Evolutionary conservation across 202 grass and related monocot genomes (phyloP).

Genomic region (Schoenoplectus triqueter): DNA sequence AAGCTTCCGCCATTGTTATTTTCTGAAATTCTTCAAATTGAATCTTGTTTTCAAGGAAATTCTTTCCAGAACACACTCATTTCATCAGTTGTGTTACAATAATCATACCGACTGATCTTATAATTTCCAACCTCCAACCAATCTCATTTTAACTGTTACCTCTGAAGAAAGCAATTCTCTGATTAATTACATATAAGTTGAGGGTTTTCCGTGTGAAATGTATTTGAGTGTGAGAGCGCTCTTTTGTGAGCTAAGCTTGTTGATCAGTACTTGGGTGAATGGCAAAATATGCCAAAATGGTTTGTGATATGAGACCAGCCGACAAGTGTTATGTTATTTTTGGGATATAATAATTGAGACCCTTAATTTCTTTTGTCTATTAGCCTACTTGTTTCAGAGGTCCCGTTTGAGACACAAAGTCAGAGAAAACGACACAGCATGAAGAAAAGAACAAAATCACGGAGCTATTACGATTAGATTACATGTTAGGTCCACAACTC

Average conservation of each 20-base stretch:
- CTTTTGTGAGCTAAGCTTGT: neutral
- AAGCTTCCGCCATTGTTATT: too few species aligned
- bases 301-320: neutral
- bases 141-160: neutral
- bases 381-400: neutral
- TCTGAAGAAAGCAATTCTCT: neutral
- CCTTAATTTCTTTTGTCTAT: neutral
- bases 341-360: neutral
- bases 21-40: too few species aligned
- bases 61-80: too few species aligned
- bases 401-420: neutral
- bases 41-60: too few species aligned
- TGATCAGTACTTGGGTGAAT: neutral
- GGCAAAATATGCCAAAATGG: neutral
- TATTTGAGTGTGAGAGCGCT: neutral
- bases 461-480: constrained; percentile 8
- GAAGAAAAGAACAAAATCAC: constrained; percentile 26
- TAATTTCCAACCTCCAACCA: neutral
- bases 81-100: too few species aligned
- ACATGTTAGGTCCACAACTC: neutral
- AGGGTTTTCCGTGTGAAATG: neutral
- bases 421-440: neutral
- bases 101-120: neutral
- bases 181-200: neutral
- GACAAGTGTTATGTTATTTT: constrained; percentile 23